These are phyloP conservation scores for Rhynchosporium agropyri DNA, from an alignment of 2,329 filamentous ascomycete genomes.

Conservation along the genomic window DNA sequence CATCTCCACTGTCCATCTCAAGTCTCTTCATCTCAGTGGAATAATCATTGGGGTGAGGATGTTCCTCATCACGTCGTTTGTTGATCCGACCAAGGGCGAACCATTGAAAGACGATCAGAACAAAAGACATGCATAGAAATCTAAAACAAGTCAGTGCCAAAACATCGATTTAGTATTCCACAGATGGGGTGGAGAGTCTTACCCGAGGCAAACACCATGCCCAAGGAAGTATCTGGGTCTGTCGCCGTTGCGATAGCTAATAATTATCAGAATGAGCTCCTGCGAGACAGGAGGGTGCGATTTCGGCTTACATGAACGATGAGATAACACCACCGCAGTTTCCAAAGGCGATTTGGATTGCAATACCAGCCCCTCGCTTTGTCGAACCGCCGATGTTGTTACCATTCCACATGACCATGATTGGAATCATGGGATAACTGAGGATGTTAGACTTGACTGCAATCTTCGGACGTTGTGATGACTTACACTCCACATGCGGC, in stretches of 20 bases:
- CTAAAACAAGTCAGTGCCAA: not conserved
- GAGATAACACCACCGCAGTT: constrained; percentile 45
- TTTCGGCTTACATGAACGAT: constrained; percentile 14
- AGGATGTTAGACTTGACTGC: constrained; percentile 33
- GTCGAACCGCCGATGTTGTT: constrained; percentile 60
- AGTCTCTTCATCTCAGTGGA: constrained; percentile 14
- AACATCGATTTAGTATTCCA: not conserved
- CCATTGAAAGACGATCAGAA: constrained; percentile 14
- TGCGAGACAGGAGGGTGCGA: not conserved
- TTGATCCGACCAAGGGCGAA: constrained; percentile 16
- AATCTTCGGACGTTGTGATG: constrained; percentile 35
- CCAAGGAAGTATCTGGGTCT: constrained; percentile 15
- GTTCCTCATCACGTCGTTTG: constrained; percentile 16
- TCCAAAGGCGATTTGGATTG: constrained; percentile 63
- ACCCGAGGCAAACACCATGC: constrained; percentile 18
- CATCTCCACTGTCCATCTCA: constrained; percentile 20
- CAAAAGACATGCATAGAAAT: constrained; percentile 16
- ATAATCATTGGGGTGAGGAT: constrained; percentile 15
- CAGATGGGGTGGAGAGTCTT: not conserved
- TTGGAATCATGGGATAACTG: constrained; percentile 56
- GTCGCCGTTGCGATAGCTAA: constrained; percentile 18
- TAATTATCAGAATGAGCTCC: not conserved
- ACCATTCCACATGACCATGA: constrained; percentile 21
- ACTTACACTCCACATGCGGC: constrained; percentile 50
- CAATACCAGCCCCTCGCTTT: constrained; percentile 63